Percentiles rank a stretch among this genome's conserved stretches.
phyloP scores from a whole-genome alignment of 73 alveolate species.

The Paramecium sexaurelia region DNA sequence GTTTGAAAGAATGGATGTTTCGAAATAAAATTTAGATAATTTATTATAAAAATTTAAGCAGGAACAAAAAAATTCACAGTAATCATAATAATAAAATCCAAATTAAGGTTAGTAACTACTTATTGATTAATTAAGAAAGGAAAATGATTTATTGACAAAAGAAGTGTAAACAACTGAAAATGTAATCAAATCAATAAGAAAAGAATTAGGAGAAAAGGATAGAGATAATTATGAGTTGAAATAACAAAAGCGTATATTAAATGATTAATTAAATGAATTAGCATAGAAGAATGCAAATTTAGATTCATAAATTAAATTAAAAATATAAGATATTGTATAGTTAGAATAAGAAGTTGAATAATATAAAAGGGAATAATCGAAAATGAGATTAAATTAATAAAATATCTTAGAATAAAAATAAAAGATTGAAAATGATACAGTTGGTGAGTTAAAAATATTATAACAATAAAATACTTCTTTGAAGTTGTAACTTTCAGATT shows the following conservation, averaged over 20 bases:
- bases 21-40: slow-evolving; percentile 6
- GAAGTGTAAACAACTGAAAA: slow-evolving; percentile 38
- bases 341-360: not conserved
- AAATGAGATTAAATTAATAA: not conserved
- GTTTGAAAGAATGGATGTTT: slow-evolving; percentile 34
- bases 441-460: not conserved
- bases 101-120: not conserved
- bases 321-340: not conserved
- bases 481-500: not conserved
- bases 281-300: not conserved
- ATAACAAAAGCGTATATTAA: not conserved
- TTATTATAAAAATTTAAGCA: not conserved
- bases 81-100: not conserved
- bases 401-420: not conserved
- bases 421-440: slow-evolving; percentile 2
- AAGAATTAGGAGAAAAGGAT: slow-evolving; percentile 42
- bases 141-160: not conserved
- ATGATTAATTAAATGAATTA: not conserved
- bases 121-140: slow-evolving; percentile 19
- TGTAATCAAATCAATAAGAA: not conserved
- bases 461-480: not conserved
- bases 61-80: not conserved
- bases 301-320: not conserved
- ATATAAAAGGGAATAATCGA: slow-evolving; percentile 2
- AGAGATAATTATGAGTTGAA: slow-evolving; percentile 43